Percentiles rank a stretch among this genome's conserved stretches.
Conservation (phyloP, 1,284 basidiomycete genomes). For the Puccinia polysora region DNA sequence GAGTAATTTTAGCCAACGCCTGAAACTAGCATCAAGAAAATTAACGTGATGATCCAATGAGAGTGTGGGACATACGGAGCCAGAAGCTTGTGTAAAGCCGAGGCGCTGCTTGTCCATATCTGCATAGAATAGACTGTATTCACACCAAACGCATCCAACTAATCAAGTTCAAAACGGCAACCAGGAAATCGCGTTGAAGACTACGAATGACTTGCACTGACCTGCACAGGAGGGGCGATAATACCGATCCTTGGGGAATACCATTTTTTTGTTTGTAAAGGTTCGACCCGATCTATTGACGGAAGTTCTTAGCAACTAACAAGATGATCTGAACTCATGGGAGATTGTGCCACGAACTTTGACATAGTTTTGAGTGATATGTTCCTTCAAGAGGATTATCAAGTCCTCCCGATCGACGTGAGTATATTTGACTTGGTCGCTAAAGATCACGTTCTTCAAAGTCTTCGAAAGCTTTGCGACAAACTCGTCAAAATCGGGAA, state of each 20-base stretch:
- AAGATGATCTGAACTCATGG: neutral
- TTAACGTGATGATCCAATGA: neutral
- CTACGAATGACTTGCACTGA: constrained; percentile 14
- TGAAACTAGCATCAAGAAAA: neutral
- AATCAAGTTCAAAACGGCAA: neutral
- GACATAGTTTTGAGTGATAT: constrained; percentile 85
- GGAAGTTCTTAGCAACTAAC: neutral
- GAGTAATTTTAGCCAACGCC: neutral
- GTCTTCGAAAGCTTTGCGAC: constrained; percentile 64
- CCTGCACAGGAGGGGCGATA: constrained; percentile 77
- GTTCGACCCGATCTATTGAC: constrained; percentile 63
- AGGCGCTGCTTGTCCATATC: constrained; percentile 70
- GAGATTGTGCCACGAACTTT: constrained; percentile 59
- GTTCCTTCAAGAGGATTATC: constrained; percentile 72
- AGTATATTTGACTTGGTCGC: constrained; percentile 71
- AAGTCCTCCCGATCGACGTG: constrained; percentile 61
- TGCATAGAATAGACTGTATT: constrained; percentile 76
- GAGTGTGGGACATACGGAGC: constrained; percentile 60
- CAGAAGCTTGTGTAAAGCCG: constrained; percentile 60
- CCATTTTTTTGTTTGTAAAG: constrained; percentile 83
- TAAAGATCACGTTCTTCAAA: constrained; percentile 72
- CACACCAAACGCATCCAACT: neutral
- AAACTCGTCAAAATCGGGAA: constrained; percentile 66
- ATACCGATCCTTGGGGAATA: constrained; percentile 89
- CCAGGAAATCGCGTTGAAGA: too few relatives aligned